Evolutionary conservation across 768 basidiomycete species (phyloP).

Genomic region (Cystobasidium tubakii): DNA sequence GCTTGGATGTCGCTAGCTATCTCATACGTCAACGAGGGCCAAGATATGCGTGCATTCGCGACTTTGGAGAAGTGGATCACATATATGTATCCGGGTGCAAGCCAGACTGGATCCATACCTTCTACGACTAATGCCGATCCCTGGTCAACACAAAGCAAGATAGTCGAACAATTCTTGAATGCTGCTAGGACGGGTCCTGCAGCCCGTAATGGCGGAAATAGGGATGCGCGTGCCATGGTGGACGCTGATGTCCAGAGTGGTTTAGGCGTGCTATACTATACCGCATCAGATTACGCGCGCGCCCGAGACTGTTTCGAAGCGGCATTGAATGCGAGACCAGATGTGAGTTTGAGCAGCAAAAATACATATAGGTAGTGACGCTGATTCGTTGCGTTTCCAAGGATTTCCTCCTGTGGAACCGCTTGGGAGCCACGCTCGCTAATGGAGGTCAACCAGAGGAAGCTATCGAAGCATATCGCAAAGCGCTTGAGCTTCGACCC

Average conservation of each 20-base stretch:
- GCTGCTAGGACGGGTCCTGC: slow-evolving; percentile 77
- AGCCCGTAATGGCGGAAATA: slow-evolving; percentile 51
- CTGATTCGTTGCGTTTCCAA: slow-evolving; percentile 42
- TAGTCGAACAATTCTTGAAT: slow-evolving; percentile 74
- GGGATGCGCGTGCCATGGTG: slow-evolving; percentile 35
- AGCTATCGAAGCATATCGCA: slow-evolving; percentile 63
- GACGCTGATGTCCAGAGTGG: slow-evolving; percentile 88
- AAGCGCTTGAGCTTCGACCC: slow-evolving; percentile 81
- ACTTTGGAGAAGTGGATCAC: slow-evolving; percentile 75
- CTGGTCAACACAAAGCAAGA: slow-evolving; percentile 74
- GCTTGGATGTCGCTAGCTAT: slow-evolving; percentile 35
- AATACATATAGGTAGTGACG: too few species aligned
- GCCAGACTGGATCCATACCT: slow-evolving; percentile 44
- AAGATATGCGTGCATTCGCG: slow-evolving; percentile 76
- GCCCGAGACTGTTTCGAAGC: slow-evolving; percentile 93
- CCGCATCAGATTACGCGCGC: slow-evolving; percentile 72
- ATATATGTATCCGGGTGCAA: slow-evolving; percentile 54
- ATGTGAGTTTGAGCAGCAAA: slow-evolving; percentile 53
- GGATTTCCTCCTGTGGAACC: slow-evolving; percentile 95
- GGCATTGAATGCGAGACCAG: slow-evolving; percentile 71
- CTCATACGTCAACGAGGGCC: slow-evolving; percentile 70
- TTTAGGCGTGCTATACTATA: slow-evolving; percentile 87
- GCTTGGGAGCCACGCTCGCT: slow-evolving; percentile 85
- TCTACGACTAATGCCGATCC: slow-evolving; percentile 46
- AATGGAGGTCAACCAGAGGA: slow-evolving; percentile 93